Conservation (phyloP, 345 rosid genomes). For the Abelmoschus esculentus region DNA sequence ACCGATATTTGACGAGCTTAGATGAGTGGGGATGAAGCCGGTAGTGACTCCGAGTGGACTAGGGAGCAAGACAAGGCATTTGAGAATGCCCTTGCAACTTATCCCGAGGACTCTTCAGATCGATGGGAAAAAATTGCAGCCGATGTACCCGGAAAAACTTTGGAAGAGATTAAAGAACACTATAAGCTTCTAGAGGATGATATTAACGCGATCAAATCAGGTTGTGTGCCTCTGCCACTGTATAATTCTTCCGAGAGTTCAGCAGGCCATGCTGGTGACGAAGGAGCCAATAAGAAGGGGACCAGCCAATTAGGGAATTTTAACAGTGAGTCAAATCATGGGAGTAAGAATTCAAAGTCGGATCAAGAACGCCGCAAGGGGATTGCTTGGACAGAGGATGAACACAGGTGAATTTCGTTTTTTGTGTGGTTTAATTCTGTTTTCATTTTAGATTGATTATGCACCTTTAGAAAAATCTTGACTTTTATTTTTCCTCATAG, state of each 20-base stretch:
- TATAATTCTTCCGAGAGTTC: slow-evolving; percentile 65
- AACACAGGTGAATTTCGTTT: slow-evolving; percentile 54
- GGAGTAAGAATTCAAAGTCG: slow-evolving; percentile 63
- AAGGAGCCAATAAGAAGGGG: slow-evolving; percentile 67
- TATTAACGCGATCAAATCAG: slow-evolving; percentile 68
- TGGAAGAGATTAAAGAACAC: slow-evolving; percentile 71
- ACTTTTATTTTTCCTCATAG: not conserved
- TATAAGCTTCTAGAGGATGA: slow-evolving; percentile 81
- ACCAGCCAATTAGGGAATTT: slow-evolving; percentile 37
- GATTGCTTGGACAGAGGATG: slow-evolving; percentile 98
- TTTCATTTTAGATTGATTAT: not conserved
- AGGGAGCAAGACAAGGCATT: slow-evolving; percentile 87
- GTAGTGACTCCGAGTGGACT: slow-evolving; percentile 57
- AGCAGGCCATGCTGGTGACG: slow-evolving; percentile 51
- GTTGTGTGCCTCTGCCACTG: slow-evolving; percentile 71
- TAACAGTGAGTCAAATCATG: slow-evolving; percentile 57
- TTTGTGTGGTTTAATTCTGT: slow-evolving; percentile 4
- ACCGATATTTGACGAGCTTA: slow-evolving; percentile 17
- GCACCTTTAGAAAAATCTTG: not conserved
- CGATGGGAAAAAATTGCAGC: slow-evolving; percentile 61
- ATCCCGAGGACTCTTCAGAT: slow-evolving; percentile 56
- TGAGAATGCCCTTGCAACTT: slow-evolving; percentile 72
- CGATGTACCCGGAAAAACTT: slow-evolving; percentile 72
- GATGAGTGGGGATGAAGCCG: slow-evolving; percentile 67
- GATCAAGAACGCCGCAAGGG: slow-evolving; percentile 98